Percentiles rank a stretch among this genome's conserved stretches.
phyloP scores from a whole-genome alignment of 75 land plant species.

The Sequoiadendron giganteum region DNA sequence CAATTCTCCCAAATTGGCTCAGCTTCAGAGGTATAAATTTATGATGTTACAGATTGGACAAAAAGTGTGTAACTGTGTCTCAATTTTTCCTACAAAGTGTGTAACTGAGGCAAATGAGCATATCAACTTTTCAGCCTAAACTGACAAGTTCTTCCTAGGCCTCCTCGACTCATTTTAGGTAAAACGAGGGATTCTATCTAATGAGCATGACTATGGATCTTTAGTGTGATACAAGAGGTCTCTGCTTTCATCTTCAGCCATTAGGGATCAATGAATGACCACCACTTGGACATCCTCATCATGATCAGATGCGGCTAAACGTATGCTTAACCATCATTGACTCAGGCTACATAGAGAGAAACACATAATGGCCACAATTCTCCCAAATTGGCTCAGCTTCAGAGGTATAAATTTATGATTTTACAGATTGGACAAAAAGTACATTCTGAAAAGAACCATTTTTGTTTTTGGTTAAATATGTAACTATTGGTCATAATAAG shows the following conservation, averaged over 20 bases:
- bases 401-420: background rate
- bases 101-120: too few species aligned
- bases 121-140: background rate
- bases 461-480: background rate
- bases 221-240: background rate
- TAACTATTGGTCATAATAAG: background rate
- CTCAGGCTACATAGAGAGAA: background rate
- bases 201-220: background rate
- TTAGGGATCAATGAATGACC: background rate
- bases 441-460: background rate
- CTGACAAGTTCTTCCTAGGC: background rate
- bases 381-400: background rate
- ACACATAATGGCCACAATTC: background rate
- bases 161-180: background rate
- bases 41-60: background rate
- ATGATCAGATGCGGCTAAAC: background rate
- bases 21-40: background rate
- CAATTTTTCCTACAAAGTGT: background rate
- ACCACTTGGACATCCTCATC: background rate
- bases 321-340: background rate
- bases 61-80: background rate
- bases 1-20: background rate
- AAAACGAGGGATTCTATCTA: too few species aligned
- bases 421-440: background rate
- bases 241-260: background rate